Evolutionary conservation across 306 rosid genomes (phyloP).

Genomic region (Begonia fuchsioides): DNA sequence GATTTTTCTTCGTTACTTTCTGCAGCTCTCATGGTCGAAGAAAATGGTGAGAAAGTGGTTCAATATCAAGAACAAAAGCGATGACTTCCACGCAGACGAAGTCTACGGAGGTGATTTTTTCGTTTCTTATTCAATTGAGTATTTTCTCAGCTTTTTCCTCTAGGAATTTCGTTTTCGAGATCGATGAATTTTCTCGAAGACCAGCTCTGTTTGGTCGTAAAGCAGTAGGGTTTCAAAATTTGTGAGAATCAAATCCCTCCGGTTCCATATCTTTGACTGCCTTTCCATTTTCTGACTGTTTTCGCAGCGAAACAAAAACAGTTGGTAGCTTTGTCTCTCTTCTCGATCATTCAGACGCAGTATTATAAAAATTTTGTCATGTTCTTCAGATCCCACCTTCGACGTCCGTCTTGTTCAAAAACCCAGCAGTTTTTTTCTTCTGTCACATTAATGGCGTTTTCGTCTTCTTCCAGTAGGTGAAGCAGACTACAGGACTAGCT

Average conservation of each 20-base stretch:
- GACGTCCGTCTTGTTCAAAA: neutral
- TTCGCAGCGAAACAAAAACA: neutral
- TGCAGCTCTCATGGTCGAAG: conserved; percentile 99
- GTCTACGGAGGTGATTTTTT: conserved; percentile 58
- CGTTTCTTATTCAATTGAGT: conserved; percentile 12
- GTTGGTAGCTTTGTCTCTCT: neutral
- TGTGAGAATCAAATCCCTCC: no score
- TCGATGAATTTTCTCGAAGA: no score
- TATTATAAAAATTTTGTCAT: no score
- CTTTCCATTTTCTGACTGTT: neutral
- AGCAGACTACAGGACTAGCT: conserved; percentile 67
- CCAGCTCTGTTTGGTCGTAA: no score
- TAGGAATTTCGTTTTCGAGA: no score
- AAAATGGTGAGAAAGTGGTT: conserved; percentile 97
- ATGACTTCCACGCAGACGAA: conserved; percentile 62
- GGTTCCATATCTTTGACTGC: no score
- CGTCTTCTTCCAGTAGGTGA: conserved; percentile 51
- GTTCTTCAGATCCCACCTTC: neutral
- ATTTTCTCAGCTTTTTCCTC: neutral
- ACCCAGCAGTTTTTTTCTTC: neutral
- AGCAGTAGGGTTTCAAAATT: no score
- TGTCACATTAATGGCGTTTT: conserved; percentile 10
- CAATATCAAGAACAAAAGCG: conserved; percentile 77
- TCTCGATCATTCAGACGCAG: neutral
- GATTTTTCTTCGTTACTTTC: conserved; percentile 33